Conservation (phyloP, 2,329 filamentous ascomycete genomes). For the Pseudogymnoascus sp. region DNA sequence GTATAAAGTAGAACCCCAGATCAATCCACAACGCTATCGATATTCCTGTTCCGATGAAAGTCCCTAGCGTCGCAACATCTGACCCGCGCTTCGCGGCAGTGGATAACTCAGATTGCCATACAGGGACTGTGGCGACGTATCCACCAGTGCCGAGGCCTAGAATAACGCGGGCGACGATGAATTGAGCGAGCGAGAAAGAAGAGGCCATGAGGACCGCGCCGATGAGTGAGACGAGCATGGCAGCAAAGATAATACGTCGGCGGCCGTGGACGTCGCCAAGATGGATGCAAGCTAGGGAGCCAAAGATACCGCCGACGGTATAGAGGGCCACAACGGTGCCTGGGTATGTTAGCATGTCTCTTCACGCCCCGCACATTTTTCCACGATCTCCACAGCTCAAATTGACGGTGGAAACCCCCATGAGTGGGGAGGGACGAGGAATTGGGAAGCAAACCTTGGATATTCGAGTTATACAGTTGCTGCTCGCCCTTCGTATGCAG, state of each 20-base stretch:
- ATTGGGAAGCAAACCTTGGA: constrained; percentile 20
- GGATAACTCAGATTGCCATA: constrained; percentile 34
- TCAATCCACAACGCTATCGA: constrained; percentile 39
- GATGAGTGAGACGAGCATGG: constrained; percentile 33
- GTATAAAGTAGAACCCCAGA: constrained; percentile 34
- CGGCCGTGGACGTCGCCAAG: constrained; percentile 35
- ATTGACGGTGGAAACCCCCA: not conserved
- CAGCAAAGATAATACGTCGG: constrained; percentile 33
- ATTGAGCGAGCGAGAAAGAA: constrained; percentile 34
- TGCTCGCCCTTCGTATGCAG: constrained; percentile 33
- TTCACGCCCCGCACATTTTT: not conserved
- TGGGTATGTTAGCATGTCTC: constrained; percentile 11
- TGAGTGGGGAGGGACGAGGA: not conserved
- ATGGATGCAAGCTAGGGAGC: constrained; percentile 31
- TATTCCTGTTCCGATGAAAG: constrained; percentile 31
- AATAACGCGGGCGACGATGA: constrained; percentile 35
- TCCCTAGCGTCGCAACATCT: constrained; percentile 32
- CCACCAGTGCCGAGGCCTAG: constrained; percentile 34
- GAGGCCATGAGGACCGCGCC: constrained; percentile 36
- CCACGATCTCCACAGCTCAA: not conserved
- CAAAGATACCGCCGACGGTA: constrained; percentile 32
- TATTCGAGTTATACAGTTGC: constrained; percentile 33
- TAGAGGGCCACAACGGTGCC: constrained; percentile 32
- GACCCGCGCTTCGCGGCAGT: constrained; percentile 36
- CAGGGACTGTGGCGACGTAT: constrained; percentile 34